These are phyloP conservation scores for Alternaria metachromatica DNA, from an alignment of 2,329 filamentous ascomycete genomes.

Conservation along the genomic window DNA sequence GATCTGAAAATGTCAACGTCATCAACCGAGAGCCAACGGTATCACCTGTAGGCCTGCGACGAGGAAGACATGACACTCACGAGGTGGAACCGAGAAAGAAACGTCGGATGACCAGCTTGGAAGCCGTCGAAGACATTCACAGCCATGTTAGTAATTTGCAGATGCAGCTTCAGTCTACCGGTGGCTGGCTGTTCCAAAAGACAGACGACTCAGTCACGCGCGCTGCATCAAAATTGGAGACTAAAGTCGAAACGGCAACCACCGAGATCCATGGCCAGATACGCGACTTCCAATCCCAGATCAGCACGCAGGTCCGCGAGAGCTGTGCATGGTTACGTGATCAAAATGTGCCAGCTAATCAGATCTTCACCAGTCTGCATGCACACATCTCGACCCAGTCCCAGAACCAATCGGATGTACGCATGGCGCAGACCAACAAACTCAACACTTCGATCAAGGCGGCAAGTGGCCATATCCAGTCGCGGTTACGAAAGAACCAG, in stretches of 20 bases:
- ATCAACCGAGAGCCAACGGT: background rate
- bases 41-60: background rate
- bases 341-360: background rate
- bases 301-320: background rate
- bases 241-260: background rate
- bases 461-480: background rate
- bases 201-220: background rate
- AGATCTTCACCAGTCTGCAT: background rate
- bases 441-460: background rate
- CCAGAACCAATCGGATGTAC: background rate
- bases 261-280: background rate
- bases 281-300: background rate
- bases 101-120: background rate
- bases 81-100: background rate
- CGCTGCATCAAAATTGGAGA: background rate
- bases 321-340: background rate
- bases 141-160: background rate
- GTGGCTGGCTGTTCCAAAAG: background rate
- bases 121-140: background rate
- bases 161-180: background rate
- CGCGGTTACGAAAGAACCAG: background rate
- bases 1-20: background rate
- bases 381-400: background rate
- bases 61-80: background rate
- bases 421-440: background rate